Base-by-base conservation (phyloP, 73 alveolate genomes). In the Stentor roeselii region DNA sequence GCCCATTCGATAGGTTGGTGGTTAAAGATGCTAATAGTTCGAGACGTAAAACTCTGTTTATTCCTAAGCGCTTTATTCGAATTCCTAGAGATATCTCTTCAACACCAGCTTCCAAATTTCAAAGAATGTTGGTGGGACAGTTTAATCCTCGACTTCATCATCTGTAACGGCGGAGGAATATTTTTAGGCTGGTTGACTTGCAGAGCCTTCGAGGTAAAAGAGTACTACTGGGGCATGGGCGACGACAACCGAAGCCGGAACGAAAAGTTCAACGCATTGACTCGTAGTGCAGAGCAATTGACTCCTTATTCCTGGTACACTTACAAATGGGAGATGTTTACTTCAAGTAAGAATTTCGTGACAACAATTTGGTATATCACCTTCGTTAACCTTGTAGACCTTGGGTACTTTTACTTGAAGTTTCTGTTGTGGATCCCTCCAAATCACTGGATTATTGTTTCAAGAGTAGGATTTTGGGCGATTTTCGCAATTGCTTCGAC, bases 61-160 rank as follows among this genome's bases (percentile, higher is more conserved):
- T 42, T 91, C 60, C 34, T 67, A 88, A 84, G 92, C 39, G 83
- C 89, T 37, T 83, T 84, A 4, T 95, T 95, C 80, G 99, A 95
- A 75, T 60, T 91, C 34, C 36, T 91, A 38, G 99, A 95, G 89
- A 91, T 95, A 60, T 89, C 98, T 21, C 93, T 95, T 78, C 86
- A 93, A 86, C 96, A 93, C 78, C 94, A 95, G 95, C 89, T 95
- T 41, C 96, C 97, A 31, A 93, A 93, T 61, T 95, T 95, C 90
- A 82, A 88, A 83, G 99, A 95, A 86, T 95, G 99, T 67, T 95
- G 99, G 99, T 95, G 99, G 99, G 99, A 95, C 84, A 95, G 90
- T 87, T 86, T 92, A 39, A 90, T 95, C 32, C 84, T 95, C 4
- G 99, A 95, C 78, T 59, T 95, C 3, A 88, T 95, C 77, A 92